Conservation (phyloP, 768 basidiomycete species). For the Phallus indusiatus region DNA sequence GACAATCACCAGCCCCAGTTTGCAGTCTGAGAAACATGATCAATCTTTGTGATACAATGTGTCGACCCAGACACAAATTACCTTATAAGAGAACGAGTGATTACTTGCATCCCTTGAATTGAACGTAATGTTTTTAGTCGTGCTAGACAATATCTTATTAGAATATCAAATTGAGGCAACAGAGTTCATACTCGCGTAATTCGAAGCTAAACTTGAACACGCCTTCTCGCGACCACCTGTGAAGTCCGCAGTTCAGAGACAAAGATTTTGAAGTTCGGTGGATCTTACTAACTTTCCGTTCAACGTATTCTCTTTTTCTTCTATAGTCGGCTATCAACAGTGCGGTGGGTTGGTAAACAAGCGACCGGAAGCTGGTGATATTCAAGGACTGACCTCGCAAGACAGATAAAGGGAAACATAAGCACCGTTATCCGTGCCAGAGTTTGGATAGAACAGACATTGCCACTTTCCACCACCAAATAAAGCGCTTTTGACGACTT, state of each 20-base stretch:
- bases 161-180: neutral
- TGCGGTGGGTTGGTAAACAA: constrained; percentile 1
- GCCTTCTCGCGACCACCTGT: constrained; percentile 77
- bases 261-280: neutral
- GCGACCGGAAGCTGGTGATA: neutral
- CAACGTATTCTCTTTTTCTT: constrained; percentile 61
- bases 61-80: constrained; percentile 15
- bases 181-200: constrained; percentile 46
- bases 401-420: constrained; percentile 73
- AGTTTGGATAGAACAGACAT: constrained; percentile 71
- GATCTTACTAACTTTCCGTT: constrained; percentile 40
- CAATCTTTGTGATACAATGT: neutral
- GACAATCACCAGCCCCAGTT: constrained; percentile 75
- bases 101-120: constrained; percentile 73
- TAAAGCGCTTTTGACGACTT: constrained; percentile 62
- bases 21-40: constrained; percentile 41
- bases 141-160: constrained; percentile 14
- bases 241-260: neutral
- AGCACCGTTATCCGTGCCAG: constrained; percentile 47
- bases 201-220: constrained; percentile 83
- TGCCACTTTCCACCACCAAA: constrained; percentile 77
- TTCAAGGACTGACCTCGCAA: constrained; percentile 51
- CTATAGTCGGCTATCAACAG: constrained; percentile 52
- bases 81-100: constrained; percentile 71
- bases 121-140: constrained; percentile 44